phyloP scores from a whole-genome alignment of 2,329 filamentous ascomycete genomes.

The Aspergillus aculeatus region DNA sequence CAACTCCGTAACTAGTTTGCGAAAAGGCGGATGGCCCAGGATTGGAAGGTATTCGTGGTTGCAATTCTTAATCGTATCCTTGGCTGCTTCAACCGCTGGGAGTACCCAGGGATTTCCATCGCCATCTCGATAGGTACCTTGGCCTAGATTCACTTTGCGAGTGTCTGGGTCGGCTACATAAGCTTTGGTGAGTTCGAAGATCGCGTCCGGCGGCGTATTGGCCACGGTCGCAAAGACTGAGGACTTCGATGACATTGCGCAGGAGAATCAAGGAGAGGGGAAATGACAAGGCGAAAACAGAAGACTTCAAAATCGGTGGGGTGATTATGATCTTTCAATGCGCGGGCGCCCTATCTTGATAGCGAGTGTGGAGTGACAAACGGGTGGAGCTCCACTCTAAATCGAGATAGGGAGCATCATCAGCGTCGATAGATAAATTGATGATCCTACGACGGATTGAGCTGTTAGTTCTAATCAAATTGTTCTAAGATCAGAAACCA shows the following conservation, averaged over 20 bases:
- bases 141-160: not conserved
- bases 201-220: slow-evolving; percentile 33
- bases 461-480: too few species aligned
- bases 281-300: too few species aligned
- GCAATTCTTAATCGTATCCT: not conserved
- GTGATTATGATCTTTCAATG: too few species aligned
- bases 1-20: not conserved
- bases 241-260: not conserved
- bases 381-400: too few species aligned
- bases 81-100: not conserved
- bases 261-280: not conserved
- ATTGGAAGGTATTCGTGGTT: not conserved
- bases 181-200: not conserved
- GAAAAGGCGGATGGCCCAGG: not conserved
- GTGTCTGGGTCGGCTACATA: not conserved
- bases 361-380: too few species aligned
- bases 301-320: too few species aligned
- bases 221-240: slow-evolving; percentile 31
- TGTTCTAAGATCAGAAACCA: too few species aligned
- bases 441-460: too few species aligned
- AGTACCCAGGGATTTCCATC: not conserved
- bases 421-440: too few species aligned
- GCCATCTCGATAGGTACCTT: not conserved
- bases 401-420: too few species aligned
- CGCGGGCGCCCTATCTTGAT: too few species aligned